A percentile compares a stretch with the other conserved stretches of the same genome.
phyloP scores from a whole-genome alignment of 2,329 filamentous ascomycete genomes.

The Clathrospora elynae region DNA sequence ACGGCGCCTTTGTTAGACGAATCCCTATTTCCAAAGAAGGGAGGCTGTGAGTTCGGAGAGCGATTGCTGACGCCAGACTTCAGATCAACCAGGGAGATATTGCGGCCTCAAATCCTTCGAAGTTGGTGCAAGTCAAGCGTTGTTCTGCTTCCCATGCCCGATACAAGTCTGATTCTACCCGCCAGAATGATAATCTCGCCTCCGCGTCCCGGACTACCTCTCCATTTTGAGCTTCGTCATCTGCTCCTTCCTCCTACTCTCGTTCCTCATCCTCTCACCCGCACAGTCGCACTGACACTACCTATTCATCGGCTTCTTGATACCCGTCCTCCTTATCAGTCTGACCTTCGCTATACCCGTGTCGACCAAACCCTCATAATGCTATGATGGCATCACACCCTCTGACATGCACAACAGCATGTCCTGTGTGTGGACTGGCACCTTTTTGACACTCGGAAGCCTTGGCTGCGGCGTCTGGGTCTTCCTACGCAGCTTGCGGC shows the following conservation, averaged over 20 bases:
- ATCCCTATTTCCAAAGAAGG: slow-evolving; percentile 21
- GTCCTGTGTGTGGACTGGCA: slow-evolving; percentile 79
- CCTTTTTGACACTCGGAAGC: slow-evolving; percentile 77
- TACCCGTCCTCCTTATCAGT: slow-evolving; percentile 75
- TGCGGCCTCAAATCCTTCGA: slow-evolving; percentile 54
- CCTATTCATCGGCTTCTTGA: slow-evolving; percentile 76
- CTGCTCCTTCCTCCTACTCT: slow-evolving; percentile 74
- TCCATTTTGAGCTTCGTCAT: slow-evolving; percentile 71
- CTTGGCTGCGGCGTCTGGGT: slow-evolving; percentile 79
- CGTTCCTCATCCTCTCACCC: slow-evolving; percentile 77
- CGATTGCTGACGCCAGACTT: background rate
- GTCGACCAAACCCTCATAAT: slow-evolving; percentile 72
- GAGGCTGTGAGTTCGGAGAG: slow-evolving; percentile 28
- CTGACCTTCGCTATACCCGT: slow-evolving; percentile 84
- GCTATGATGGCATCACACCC: slow-evolving; percentile 82
- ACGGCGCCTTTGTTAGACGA: slow-evolving; percentile 31
- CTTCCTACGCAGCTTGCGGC: slow-evolving; percentile 45
- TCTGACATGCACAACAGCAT: slow-evolving; percentile 76
- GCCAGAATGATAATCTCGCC: slow-evolving; percentile 46
- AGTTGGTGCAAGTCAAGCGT: slow-evolving; percentile 48
- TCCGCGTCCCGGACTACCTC: slow-evolving; percentile 72
- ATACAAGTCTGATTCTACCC: slow-evolving; percentile 73
- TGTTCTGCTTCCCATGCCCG: slow-evolving; percentile 85
- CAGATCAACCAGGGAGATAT: slow-evolving; percentile 58
- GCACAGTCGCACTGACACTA: slow-evolving; percentile 89